phyloP scores from a whole-genome alignment of 2,329 filamentous ascomycete species.

The Penicillium sp. region DNA sequence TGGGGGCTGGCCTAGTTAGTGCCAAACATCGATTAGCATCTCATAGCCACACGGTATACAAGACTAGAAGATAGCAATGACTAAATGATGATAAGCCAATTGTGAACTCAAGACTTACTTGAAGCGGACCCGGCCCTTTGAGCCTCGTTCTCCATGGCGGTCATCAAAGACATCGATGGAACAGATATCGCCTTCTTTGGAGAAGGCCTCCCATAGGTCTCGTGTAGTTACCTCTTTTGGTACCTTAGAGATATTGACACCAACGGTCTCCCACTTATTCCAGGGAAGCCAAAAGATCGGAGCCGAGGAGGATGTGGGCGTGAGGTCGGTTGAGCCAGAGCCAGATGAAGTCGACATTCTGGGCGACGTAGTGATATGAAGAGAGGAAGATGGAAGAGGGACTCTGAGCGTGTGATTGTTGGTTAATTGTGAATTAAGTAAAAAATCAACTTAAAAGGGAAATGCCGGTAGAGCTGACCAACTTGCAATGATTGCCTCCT shows the following conservation, averaged over 20 bases:
- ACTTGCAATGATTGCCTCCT: neutral
- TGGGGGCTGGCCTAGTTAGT: slow-evolving; percentile 57
- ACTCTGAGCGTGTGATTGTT: neutral
- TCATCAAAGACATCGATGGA: slow-evolving; percentile 64
- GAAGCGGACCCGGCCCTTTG: slow-evolving; percentile 60
- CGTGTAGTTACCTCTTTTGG: slow-evolving; percentile 45
- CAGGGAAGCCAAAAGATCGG: slow-evolving; percentile 35
- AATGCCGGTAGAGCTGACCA: neutral
- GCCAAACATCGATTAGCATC: neutral
- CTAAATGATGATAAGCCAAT: neutral
- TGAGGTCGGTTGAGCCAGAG: neutral
- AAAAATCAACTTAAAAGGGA: neutral
- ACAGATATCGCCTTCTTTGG: slow-evolving; percentile 58
- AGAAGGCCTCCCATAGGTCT: slow-evolving; percentile 60
- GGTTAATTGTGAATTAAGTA: neutral
- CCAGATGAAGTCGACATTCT: slow-evolving; percentile 1
- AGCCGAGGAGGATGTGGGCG: neutral
- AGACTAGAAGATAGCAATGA: too few relatives aligned
- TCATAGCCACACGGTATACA: neutral
- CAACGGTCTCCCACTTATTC: slow-evolving; percentile 49
- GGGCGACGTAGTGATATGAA: neutral
- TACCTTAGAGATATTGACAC: slow-evolving; percentile 44
- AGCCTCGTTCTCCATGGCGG: slow-evolving; percentile 46
- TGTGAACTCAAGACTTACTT: slow-evolving; percentile 40
- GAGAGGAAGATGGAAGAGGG: neutral